Conservation (phyloP, 106 monocot species). For the Agapanthus africanus region DNA sequence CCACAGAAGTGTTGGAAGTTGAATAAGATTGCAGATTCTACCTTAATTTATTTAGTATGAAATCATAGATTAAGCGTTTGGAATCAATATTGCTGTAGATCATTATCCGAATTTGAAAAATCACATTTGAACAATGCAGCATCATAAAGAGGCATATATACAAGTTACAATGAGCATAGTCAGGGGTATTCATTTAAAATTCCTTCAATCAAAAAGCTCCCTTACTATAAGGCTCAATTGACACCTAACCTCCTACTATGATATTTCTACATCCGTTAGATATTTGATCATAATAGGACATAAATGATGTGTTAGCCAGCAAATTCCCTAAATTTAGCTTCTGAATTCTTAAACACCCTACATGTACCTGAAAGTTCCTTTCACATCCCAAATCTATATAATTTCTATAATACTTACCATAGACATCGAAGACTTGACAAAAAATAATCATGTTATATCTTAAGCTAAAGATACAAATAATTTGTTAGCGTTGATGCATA, state of each 20-base stretch:
- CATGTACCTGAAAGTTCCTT: not conserved
- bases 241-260: not conserved
- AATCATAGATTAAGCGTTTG: not conserved
- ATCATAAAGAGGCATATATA: not conserved
- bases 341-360: not conserved
- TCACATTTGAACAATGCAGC: not conserved
- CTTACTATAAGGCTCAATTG: not conserved
- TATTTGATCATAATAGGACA: not conserved
- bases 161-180: not conserved
- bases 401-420: too few relatives aligned
- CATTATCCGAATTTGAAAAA: not conserved
- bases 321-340: not conserved
- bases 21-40: not conserved
- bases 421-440: too few relatives aligned
- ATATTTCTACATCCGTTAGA: not conserved
- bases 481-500: too few relatives aligned
- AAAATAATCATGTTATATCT: too few relatives aligned
- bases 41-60: not conserved
- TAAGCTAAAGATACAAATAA: too few relatives aligned
- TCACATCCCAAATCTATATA: not conserved
- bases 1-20: not conserved
- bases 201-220: not conserved
- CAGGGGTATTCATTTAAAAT: not conserved
- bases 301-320: not conserved
- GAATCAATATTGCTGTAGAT: not conserved